Base-by-base conservation (phyloP, 202 grass and related monocot genomes). In the Zoysia matrella region DNA sequence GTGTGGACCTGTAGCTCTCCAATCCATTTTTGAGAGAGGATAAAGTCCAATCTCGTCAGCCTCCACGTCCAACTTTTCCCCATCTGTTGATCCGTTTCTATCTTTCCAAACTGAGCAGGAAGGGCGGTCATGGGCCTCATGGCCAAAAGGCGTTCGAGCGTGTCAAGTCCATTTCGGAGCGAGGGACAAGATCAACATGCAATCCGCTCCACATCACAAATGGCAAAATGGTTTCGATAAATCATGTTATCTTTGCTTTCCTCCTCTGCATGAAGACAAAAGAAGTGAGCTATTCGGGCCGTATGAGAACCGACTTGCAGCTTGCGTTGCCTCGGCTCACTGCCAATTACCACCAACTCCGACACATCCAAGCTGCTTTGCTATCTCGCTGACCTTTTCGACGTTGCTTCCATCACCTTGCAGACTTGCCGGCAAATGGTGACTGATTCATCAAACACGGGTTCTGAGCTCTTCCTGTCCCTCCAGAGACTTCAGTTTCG, bases 301-400 rank as follows among this genome's bases (percentile, higher is more conserved):
- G 6, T 49, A 67, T 47, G 53, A 41, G 47, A 77, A 76, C 72
- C 3, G 51, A 62, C 50, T 51, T 15, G 65, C 66, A 12, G 39
- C 49, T 55, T 55, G 57, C 12, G 18, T 70, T 52, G 6, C 22
- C 67, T 52, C 0, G 12, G 13, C 15, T 60, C 58, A 55, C 54
- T 53, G 82, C 60, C 22, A 82, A 78, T 11, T 3, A 45, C 60
- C 52, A 65, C 83, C 73, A 72, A 86, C 88, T 52, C 5, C 49
- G 79, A 78, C 69, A 69, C 7, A 45, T 69, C 74, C 83, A 86
- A 55, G 74, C 62, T 79, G 83, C 83, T 68, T 82, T 47, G 78
- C 69, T 76, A 86, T 79, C 74, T 73, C 68, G 0, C 4, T 56
- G 14, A 80, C 69, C n/a, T 60, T 56, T 62, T 36, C 30, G 78